These are phyloP conservation scores for Euphrasia confusa DNA, from an alignment of 257 asterid species.

Conservation along the genomic window DNA sequence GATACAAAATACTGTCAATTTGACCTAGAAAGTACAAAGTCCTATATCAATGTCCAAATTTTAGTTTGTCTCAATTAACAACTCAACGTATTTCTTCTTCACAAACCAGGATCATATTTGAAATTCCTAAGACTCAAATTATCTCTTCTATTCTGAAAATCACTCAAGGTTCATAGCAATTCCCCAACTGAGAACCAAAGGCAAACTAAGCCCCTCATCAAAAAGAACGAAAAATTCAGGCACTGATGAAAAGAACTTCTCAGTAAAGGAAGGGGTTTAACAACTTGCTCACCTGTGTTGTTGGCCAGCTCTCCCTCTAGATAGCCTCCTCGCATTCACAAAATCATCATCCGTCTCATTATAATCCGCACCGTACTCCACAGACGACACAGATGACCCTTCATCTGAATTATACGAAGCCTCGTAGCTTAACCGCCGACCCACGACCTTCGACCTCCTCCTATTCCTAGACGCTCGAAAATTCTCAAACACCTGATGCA, in stretches of 20 bases:
- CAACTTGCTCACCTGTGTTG: slow-evolving; percentile 48
- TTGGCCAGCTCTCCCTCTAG: slow-evolving; percentile 45
- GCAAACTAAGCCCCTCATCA: too few species aligned
- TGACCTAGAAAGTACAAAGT: not conserved
- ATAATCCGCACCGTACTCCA: slow-evolving; percentile 48
- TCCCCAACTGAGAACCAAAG: too few species aligned
- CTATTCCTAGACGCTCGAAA: slow-evolving; percentile 69
- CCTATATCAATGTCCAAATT: too few species aligned
- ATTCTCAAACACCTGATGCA: slow-evolving; percentile 68
- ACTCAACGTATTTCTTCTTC: too few species aligned
- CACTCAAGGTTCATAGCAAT: not conserved
- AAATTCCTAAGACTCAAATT: not conserved
- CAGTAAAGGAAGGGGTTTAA: too few species aligned
- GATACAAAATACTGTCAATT: not conserved
- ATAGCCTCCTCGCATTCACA: slow-evolving; percentile 39
- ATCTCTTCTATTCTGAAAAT: not conserved
- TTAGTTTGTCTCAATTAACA: too few species aligned
- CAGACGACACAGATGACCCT: slow-evolving; percentile 60
- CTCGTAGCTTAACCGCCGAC: slow-evolving; percentile 38
- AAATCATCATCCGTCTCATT: slow-evolving; percentile 60
- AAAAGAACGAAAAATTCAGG: not conserved
- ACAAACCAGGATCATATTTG: not conserved
- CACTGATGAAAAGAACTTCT: not conserved
- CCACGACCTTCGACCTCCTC: slow-evolving; percentile 59
- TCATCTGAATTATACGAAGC: slow-evolving; percentile 57